phyloP scores from a whole-genome alignment of 495 filamentous ascomycete species.

The Penicillium arizonense region DNA sequence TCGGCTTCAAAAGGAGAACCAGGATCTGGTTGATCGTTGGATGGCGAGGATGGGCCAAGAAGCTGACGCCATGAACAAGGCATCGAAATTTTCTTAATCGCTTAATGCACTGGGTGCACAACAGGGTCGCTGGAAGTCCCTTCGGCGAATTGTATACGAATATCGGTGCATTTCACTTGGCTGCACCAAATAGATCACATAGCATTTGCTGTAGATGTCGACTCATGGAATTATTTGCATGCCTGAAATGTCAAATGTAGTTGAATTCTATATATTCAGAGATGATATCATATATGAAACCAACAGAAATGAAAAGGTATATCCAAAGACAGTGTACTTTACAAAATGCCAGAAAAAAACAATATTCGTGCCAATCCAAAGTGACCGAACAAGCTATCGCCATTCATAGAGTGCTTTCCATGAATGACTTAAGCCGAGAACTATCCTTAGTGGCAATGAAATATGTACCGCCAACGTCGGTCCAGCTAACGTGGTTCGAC shows the following conservation, averaged over 20 bases:
- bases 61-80: constrained; percentile 83
- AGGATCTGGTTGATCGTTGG: constrained; percentile 85
- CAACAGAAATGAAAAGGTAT: constrained; percentile 9
- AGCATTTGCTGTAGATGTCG: neutral
- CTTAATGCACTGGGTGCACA: neutral
- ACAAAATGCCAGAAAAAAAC: constrained; percentile 12
- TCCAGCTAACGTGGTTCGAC: constrained; percentile 88
- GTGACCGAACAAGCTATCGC: neutral
- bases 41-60: constrained; percentile 83
- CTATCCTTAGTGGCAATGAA: constrained; percentile 85
- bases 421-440: constrained; percentile 47
- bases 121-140: neutral
- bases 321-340: constrained; percentile 22
- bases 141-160: too few species aligned
- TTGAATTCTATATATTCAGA: constrained; percentile 12
- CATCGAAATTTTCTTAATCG: constrained; percentile 43
- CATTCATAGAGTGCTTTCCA: constrained; percentile 33
- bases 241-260: neutral
- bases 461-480: constrained; percentile 75
- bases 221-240: neutral
- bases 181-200: neutral
- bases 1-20: constrained; percentile 76
- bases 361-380: constrained; percentile 8
- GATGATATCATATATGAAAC: constrained; percentile 22
- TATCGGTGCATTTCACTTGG: too few species aligned